These are phyloP conservation scores for Colletotrichum eleusines DNA, from an alignment of 2,329 filamentous ascomycete genomes.

Conservation along the genomic window DNA sequence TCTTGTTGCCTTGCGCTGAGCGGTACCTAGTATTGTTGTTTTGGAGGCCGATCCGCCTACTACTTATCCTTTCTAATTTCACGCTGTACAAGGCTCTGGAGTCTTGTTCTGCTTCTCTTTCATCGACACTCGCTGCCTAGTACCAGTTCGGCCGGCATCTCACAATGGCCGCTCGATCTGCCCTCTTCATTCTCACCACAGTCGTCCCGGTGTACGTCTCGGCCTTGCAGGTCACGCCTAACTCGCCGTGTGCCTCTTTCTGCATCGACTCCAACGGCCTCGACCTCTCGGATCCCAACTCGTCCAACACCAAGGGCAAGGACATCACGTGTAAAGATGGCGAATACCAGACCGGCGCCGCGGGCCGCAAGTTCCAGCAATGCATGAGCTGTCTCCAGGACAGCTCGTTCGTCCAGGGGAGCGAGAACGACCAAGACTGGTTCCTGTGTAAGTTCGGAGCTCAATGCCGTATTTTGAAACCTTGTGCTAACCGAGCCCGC, in stretches of 20 bases:
- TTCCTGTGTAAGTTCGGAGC: constrained; percentile 63
- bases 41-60: constrained; percentile 10
- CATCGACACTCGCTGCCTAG: constrained; percentile 14
- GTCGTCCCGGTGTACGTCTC: constrained; percentile 47
- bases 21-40: constrained; percentile 25
- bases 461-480: background rate
- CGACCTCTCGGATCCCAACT: constrained; percentile 59
- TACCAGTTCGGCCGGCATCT: background rate
- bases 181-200: constrained; percentile 45
- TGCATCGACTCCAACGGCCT: constrained; percentile 59
- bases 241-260: constrained; percentile 65
- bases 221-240: constrained; percentile 63
- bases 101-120: constrained; percentile 26
- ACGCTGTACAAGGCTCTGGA: constrained; percentile 30
- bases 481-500: constrained; percentile 21
- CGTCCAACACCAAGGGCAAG: constrained; percentile 57
- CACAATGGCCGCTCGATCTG: constrained; percentile 41
- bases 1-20: constrained; percentile 13
- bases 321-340: constrained; percentile 63
- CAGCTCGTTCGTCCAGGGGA: constrained; percentile 60
- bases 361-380: constrained; percentile 60
- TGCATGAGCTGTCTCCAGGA: constrained; percentile 67
- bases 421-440: constrained; percentile 67
- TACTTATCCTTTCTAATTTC: constrained; percentile 20
- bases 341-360: constrained; percentile 53